Percentiles rank a stretch among this genome's conserved stretches.
Conservation (phyloP, 345 rosid genomes). For the Brassica juncea region DNA sequence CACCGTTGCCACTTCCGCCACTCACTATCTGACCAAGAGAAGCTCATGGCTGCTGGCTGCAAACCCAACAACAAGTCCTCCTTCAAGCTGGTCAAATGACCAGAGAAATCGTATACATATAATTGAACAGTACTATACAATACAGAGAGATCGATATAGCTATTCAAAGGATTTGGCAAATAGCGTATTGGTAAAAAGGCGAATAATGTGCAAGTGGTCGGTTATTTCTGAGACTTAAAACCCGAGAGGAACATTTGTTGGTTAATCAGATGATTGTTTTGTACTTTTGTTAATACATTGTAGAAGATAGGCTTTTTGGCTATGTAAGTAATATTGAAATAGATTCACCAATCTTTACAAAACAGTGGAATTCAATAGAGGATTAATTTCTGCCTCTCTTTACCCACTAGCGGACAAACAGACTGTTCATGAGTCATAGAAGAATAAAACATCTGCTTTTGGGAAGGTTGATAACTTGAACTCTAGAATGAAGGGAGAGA, state of each 20-base stretch:
- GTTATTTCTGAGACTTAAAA: not conserved
- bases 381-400: not conserved
- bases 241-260: not conserved
- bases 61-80: conserved; percentile 17
- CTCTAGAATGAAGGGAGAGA: too few species aligned
- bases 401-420: not conserved
- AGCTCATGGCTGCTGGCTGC: conserved; percentile 35
- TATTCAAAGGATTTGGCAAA: conserved; percentile 15
- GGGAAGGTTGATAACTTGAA: too few species aligned
- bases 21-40: conserved; percentile 76
- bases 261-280: conserved; percentile 18
- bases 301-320: not conserved
- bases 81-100: conserved; percentile 26
- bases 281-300: conserved; percentile 2
- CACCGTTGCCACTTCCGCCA: conserved; percentile 97
- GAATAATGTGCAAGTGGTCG: conserved; percentile 16
- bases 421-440: not conserved
- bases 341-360: not conserved
- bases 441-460: not conserved
- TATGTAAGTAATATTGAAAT: not conserved
- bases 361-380: not conserved
- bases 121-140: not conserved
- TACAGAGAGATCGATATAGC: not conserved
- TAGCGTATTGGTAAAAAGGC: conserved; percentile 14
- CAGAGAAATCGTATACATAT: conserved; percentile 40